Base-by-base conservation (phyloP, 2,329 filamentous ascomycete species). In the Neonectria punicea region DNA sequence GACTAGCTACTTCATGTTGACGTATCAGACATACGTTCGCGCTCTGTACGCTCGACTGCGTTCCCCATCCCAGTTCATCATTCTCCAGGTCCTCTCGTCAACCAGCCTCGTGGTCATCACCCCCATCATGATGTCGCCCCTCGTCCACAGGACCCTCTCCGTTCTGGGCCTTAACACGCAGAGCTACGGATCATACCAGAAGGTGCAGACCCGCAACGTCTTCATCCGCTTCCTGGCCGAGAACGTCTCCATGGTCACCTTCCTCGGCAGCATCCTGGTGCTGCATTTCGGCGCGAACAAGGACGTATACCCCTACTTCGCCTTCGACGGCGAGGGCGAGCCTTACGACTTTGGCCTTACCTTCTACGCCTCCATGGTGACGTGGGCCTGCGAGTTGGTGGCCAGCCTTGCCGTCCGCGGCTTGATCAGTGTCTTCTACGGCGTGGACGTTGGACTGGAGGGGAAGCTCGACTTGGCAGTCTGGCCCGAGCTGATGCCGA, bases 11-110 rank as follows among this genome's bases (percentile, higher is more conserved):
- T 91, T 90, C 75, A 88, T 88, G 82, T 79, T 91, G 56, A 92
- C 89, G 6, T 92, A 92, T 77, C 89, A 92, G 78, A 91, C 89
- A 5, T 92, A 91, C 77, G 89, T 92, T 13, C 88, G 89, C 57
- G 88, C 89, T 11, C 78, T 92, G 63, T 92, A 92, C 75, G 89
- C 89, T 14, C 88, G 89, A 18, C 85, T 92, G 14, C 88, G 89
- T 67, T 89, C 87, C 6, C 89, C 89, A 0, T 78, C 82, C 43
- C 89, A 91, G 77, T 92, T 92, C 79, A 82, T 91, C 62, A 82
- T 86, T 69, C 86, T 92, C 41, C 89, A 92, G 76, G 78, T 88
- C 16, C 81, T 92, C 66, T 91, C 89, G 1, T 90, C 88, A 18
- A 85, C 86, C 10, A 83, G 85, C 60, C 84, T 91, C 58, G 89